These are phyloP conservation scores for Ophiostoma piceae DNA, from an alignment of 2,329 filamentous ascomycete genomes.

Conservation along the genomic window DNA sequence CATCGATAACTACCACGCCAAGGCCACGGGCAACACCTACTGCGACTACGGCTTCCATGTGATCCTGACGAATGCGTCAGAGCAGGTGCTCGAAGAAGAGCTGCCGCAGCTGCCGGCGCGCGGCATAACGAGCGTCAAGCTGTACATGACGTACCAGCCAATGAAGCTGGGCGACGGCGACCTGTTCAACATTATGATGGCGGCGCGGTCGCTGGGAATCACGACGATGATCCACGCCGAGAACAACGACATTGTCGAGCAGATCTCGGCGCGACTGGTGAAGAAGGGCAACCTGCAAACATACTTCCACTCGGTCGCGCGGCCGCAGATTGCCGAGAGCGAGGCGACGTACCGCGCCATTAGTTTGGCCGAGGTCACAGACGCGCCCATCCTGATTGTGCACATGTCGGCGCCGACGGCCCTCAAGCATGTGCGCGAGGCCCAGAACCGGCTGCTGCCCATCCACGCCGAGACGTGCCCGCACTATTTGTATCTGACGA, in stretches of 20 bases:
- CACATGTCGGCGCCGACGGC: slow-evolving; percentile 47
- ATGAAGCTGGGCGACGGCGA: slow-evolving; percentile 46
- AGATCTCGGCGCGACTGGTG: slow-evolving; percentile 34
- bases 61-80: slow-evolving; percentile 44
- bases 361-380: slow-evolving; percentile 42
- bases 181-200: slow-evolving; percentile 48
- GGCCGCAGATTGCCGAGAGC: slow-evolving; percentile 43
- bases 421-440: slow-evolving; percentile 44
- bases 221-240: slow-evolving; percentile 59
- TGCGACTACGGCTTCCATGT: slow-evolving; percentile 55
- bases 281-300: slow-evolving; percentile 34
- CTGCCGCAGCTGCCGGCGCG: slow-evolving; percentile 38
- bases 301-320: slow-evolving; percentile 43
- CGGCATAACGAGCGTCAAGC: slow-evolving; percentile 46
- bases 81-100: slow-evolving; percentile 38
- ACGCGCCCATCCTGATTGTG: slow-evolving; percentile 49
- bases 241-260: slow-evolving; percentile 54
- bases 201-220: slow-evolving; percentile 42
- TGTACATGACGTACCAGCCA: slow-evolving; percentile 50
- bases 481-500: slow-evolving; percentile 52
- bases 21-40: slow-evolving; percentile 43
- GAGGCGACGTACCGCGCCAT: slow-evolving; percentile 49
- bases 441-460: slow-evolving; percentile 47
- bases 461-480: slow-evolving; percentile 55
- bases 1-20: slow-evolving; percentile 43